A percentile compares a stretch with the other conserved stretches of the same genome.
These are phyloP conservation scores for Epichloe bromicola DNA, from an alignment of 2,329 filamentous ascomycete genomes.

Conservation along the genomic window DNA sequence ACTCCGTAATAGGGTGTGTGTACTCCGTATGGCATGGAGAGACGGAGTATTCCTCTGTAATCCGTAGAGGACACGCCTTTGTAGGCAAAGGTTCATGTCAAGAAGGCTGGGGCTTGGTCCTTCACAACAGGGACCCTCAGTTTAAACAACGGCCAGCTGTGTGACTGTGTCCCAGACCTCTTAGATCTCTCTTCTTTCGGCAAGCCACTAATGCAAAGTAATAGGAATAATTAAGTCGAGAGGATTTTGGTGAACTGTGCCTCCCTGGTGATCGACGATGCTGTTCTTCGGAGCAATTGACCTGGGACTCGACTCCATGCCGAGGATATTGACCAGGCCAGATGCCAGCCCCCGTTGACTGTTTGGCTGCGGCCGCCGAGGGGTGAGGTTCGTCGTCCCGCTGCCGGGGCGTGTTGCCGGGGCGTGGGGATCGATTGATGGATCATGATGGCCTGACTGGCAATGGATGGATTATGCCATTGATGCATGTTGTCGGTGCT, in stretches of 20 bases:
- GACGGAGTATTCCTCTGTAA: not conserved
- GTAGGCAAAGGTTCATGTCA: not conserved
- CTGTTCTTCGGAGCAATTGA: too few species aligned
- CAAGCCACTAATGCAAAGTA: conserved; percentile 22
- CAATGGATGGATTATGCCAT: not conserved
- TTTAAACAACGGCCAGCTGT: not conserved
- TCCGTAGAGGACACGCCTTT: not conserved
- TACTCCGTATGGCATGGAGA: not conserved
- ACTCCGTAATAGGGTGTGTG: not conserved
- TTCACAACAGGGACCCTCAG: not conserved
- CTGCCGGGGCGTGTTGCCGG: too few species aligned
- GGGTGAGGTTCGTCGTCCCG: too few species aligned
- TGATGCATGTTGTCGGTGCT: not conserved
- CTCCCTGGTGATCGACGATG: not conserved
- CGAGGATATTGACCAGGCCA: too few species aligned
- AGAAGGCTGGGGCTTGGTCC: not conserved
- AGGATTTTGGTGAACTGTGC: not conserved
- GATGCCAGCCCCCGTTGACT: too few species aligned
- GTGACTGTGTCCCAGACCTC: too few species aligned
- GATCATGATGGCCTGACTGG: not conserved
- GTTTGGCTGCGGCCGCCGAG: too few species aligned
- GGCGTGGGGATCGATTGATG: too few species aligned
- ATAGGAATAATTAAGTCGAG: conserved; percentile 4
- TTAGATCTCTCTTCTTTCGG: conserved; percentile 19
- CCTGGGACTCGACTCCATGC: too few species aligned